These are phyloP conservation scores for Sugiyamaella japonica DNA, from an alignment of 1,139 yeast species.

Conservation along the genomic window DNA sequence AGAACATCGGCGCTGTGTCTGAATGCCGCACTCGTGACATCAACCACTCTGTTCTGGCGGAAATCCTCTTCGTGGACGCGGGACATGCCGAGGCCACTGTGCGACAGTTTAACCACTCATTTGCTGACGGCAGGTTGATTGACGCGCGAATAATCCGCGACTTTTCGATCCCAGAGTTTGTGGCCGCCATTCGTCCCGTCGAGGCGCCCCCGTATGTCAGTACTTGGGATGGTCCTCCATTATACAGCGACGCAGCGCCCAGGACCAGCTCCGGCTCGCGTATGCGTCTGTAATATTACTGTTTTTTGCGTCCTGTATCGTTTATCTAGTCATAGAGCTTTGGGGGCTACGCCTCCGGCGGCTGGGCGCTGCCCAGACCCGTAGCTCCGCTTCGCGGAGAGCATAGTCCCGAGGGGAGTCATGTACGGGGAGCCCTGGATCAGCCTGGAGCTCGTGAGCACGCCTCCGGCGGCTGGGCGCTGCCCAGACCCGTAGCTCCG, in stretches of 20 bases:
- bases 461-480: too few relatives aligned
- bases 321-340: background rate
- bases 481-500: too few relatives aligned
- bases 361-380: too few relatives aligned
- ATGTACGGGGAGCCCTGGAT: too few relatives aligned
- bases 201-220: conserved; percentile 20
- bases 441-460: too few relatives aligned
- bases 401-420: too few relatives aligned
- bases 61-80: conserved; percentile 30
- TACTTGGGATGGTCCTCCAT: conserved; percentile 30
- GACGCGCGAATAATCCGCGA: conserved; percentile 29
- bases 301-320: background rate
- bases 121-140: conserved; percentile 35
- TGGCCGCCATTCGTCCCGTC: conserved; percentile 8
- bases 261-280: background rate
- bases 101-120: conserved; percentile 31
- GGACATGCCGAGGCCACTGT: conserved; percentile 29
- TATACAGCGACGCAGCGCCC: conserved; percentile 25
- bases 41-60: conserved; percentile 31
- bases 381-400: too few relatives aligned
- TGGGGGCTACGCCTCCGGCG: too few relatives aligned
- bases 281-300: background rate
- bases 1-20: conserved; percentile 29
- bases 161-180: conserved; percentile 27
- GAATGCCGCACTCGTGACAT: conserved; percentile 30